Evolutionary conservation across 2,329 filamentous ascomycete genomes (phyloP).

Genomic region (Fusarium clavum): DNA sequence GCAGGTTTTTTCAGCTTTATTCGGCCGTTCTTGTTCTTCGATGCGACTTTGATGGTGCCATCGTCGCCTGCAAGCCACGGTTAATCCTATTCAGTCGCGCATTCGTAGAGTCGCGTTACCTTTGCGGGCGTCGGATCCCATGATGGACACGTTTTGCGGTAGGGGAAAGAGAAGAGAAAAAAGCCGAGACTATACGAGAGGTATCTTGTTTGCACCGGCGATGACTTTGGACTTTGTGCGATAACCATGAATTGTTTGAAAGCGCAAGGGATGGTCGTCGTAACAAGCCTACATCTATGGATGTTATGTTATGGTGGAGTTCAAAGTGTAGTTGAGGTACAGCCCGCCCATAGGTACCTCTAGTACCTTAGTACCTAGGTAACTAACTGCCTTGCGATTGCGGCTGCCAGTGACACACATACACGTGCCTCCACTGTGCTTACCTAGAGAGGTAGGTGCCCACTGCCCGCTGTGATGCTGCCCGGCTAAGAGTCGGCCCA

Average conservation of each 20-base stretch:
- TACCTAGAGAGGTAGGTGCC: too few species aligned
- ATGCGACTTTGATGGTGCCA: conserved; percentile 71
- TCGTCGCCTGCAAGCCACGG: conserved; percentile 59
- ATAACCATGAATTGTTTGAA: conserved; percentile 13
- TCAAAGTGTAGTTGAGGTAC: conserved; percentile 17
- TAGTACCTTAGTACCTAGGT: too few species aligned
- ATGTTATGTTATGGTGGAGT: conserved; percentile 34
- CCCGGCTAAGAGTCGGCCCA: conserved; percentile 18
- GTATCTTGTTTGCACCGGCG: neutral
- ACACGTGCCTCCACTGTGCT: conserved; percentile 37
- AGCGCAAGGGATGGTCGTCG: conserved; percentile 21
- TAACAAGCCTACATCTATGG: conserved; percentile 25
- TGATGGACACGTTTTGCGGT: conserved; percentile 6
- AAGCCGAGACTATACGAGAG: neutral
- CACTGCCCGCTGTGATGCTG: too few species aligned
- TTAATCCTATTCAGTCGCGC: conserved; percentile 35
- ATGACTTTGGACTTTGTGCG: neutral
- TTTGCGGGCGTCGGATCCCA: conserved; percentile 48
- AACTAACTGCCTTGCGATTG: conserved; percentile 29
- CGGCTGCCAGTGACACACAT: conserved; percentile 38
- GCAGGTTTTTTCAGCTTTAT: conserved; percentile 73
- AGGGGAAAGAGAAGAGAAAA: neutral
- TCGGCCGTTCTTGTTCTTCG: conserved; percentile 66
- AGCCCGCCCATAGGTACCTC: neutral
- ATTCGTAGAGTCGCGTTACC: conserved; percentile 42